Evolutionary conservation across 306 rosid genomes (phyloP), one percentile per base, ranked within the genome.

Genomic region (Citrullus mucosospermus): DNA sequence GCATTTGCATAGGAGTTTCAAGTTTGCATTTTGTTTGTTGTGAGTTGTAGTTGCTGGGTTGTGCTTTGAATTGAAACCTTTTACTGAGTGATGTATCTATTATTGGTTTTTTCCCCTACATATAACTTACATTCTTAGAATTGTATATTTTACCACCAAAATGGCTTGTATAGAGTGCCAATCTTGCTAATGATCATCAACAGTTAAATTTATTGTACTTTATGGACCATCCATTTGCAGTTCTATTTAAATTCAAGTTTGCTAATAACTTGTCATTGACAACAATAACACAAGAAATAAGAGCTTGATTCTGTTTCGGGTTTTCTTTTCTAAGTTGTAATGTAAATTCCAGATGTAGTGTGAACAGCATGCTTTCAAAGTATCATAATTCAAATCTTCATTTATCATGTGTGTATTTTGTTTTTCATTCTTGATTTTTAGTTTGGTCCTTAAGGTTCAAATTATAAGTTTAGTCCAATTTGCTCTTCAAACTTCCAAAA

Each of bases 101-200:
- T 71, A 46, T 71, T 69, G n/a, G 2, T n/a, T 38, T 41, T 67
- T 18, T 13, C 53, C 36, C n/a, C 18, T 25, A 59, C 65, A 12
- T 22, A 43, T 10, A 69, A n/a, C 36, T 69, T 69, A 5, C 4
- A 6, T 20, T 46, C 76, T 4, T 70, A 2, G 39, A 70, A 28
- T 71, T 71, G 59, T 71, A 71, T 48, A 73, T 50, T 50, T 73
- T 51, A 15, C 46, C 60, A 51, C 77, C 60, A 30, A 48, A 73
- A 48, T 73, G 77, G 70, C 32, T 84, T 78, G 78, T 81, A 72
- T 50, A 72, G 56, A 20, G 76, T 28, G 20, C 4, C 20, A 25
- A 13, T 71, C 58, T 71, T 48, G 57, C 14, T 3, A 25, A 71
- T 48, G 41, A 22, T 71, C 20, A 70, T 20, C 14, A 65, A 65